Conservation (phyloP, 805 yeast species). For the Pichia ethanolica region DNA sequence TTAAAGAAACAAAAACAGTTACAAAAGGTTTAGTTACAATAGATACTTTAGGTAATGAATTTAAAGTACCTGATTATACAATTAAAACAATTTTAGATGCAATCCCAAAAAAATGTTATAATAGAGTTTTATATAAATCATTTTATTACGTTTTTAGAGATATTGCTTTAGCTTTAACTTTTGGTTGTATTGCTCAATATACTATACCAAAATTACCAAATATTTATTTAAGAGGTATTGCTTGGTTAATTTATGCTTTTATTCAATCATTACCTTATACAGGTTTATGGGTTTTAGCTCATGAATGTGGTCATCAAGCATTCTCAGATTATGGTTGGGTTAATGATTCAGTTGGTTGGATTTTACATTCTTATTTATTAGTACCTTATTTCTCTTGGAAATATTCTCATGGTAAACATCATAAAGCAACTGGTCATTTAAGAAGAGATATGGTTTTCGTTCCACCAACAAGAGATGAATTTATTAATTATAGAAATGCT, state of each 20-base stretch:
- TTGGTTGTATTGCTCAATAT: constrained; percentile 48
- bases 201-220: constrained; percentile 45
- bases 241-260: constrained; percentile 52
- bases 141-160: constrained; percentile 65
- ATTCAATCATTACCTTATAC: constrained; percentile 62
- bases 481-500: constrained; percentile 26
- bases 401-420: constrained; percentile 77
- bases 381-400: constrained; percentile 91
- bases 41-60: constrained; percentile 58
- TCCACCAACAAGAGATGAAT: constrained; percentile 60
- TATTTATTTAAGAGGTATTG: constrained; percentile 38
- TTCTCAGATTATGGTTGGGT: constrained; percentile 65
- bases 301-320: constrained; percentile 89
- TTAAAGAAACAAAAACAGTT: constrained; percentile 15
- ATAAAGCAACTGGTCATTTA: constrained; percentile 82
- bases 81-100: constrained; percentile 67
- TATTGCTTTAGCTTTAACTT: constrained; percentile 37
- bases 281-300: constrained; percentile 82
- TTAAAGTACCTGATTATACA: constrained; percentile 66
- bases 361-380: constrained; percentile 65
- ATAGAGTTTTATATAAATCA: constrained; percentile 48
- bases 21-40: constrained; percentile 36
- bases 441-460: constrained; percentile 80
- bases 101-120: constrained; percentile 70
- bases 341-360: constrained; percentile 79